Evolutionary conservation across 228 moss, liverwort and hornwort genomes (phyloP).

Genomic region (Sphagnum magellanicum): DNA sequence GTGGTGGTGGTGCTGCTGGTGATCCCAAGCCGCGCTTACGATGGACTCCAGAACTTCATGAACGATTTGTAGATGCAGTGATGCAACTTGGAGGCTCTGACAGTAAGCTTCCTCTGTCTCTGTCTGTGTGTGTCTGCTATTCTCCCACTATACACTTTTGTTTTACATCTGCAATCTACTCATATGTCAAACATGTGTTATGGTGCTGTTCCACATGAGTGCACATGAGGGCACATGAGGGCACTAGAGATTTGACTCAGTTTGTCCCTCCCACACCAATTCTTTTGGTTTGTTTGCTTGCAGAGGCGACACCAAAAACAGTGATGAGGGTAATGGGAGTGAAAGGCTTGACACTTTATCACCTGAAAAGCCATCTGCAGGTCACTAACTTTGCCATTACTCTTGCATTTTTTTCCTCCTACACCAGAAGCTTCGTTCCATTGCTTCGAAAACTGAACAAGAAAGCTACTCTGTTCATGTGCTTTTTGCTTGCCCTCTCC

Average conservation of each 20-base stretch:
- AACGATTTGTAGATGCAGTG: constrained; percentile 85
- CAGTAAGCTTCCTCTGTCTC: constrained; percentile 38
- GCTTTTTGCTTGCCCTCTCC: too few species aligned
- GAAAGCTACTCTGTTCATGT: too few species aligned
- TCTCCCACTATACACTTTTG: too few species aligned
- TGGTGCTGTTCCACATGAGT: too few species aligned
- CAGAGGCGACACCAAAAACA: constrained; percentile 59
- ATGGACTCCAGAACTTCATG: constrained; percentile 88
- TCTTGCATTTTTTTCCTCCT: too few species aligned
- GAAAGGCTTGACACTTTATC: constrained; percentile 58
- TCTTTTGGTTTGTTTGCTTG: neutral
- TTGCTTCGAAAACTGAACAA: too few species aligned
- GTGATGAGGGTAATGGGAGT: constrained; percentile 68
- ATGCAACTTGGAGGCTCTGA: constrained; percentile 84
- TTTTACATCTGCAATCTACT: too few species aligned
- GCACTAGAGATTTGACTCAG: too few species aligned
- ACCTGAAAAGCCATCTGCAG: constrained; percentile 63
- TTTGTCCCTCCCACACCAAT: too few species aligned
- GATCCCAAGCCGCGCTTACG: constrained; percentile 83
- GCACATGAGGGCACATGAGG: too few species aligned
- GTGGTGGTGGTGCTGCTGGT: constrained; percentile 45
- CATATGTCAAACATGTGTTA: too few species aligned
- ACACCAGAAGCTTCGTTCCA: too few species aligned
- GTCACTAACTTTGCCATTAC: constrained; percentile 3
- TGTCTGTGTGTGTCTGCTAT: neutral